Evolutionary conservation across 768 basidiomycete genomes (phyloP).

Genomic region (Termitomyces sp.): DNA sequence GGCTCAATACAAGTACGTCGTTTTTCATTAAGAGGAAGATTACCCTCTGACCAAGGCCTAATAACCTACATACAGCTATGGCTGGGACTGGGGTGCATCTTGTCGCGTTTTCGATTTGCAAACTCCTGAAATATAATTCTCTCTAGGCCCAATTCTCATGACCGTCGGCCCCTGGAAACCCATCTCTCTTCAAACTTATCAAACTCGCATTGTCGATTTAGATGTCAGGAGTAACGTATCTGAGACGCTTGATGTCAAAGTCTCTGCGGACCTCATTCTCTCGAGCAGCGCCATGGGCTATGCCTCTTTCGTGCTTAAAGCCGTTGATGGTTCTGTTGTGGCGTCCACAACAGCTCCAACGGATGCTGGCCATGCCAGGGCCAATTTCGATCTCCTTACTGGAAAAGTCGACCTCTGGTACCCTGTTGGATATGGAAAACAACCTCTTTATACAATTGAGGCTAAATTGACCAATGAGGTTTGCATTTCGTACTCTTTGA

Average conservation of each 20-base stretch:
- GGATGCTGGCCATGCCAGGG: slow-evolving; percentile 33
- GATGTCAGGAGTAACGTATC: slow-evolving; percentile 60
- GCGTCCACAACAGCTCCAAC: slow-evolving; percentile 36
- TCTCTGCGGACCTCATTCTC: slow-evolving; percentile 47
- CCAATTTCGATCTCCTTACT: slow-evolving; percentile 48
- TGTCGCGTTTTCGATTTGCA: not conserved
- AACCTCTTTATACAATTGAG: slow-evolving; percentile 71
- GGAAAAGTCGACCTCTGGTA: slow-evolving; percentile 81
- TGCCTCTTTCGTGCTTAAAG: slow-evolving; percentile 49
- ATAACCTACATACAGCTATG: slow-evolving; percentile 57
- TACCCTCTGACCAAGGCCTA: not conserved
- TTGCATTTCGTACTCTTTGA: slow-evolving; percentile 12
- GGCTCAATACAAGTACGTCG: slow-evolving; percentile 82
- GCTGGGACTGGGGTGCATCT: slow-evolving; percentile 82
- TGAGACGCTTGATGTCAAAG: slow-evolving; percentile 49
- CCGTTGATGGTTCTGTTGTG: slow-evolving; percentile 47
- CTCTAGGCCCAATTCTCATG: slow-evolving; percentile 76
- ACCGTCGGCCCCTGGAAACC: slow-evolving; percentile 89
- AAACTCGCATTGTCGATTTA: slow-evolving; percentile 60
- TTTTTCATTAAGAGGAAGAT: not conserved
- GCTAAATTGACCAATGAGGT: slow-evolving; percentile 58
- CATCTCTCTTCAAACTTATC: slow-evolving; percentile 68
- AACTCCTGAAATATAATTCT: slow-evolving; percentile 2
- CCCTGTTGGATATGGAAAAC: slow-evolving; percentile 79
- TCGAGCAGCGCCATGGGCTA: slow-evolving; percentile 36